Base-by-base conservation (phyloP, 2,329 filamentous ascomycete genomes). In the Harringtonia aguacate region DNA sequence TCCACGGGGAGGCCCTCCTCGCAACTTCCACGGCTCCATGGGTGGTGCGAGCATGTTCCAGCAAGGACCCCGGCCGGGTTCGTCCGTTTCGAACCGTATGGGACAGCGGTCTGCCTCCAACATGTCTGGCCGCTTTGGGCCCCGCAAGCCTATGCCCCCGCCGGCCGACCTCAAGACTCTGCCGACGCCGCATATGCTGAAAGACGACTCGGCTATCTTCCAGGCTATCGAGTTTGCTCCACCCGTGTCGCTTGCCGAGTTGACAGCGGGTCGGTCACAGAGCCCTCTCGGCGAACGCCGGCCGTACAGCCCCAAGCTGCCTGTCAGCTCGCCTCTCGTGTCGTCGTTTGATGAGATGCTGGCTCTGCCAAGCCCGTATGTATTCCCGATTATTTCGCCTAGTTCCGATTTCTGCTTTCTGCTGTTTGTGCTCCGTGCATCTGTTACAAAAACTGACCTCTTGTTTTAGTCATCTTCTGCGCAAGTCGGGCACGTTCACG, bases 341-440 rank as follows among this genome's bases (percentile, higher is more conserved):
- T 86, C 83, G 47, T 74, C 88, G 6, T 95, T 88, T 61, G 90
- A 97, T 45, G 90, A 97, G 47, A 79, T 97, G 49, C 65, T 82
- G 13, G 73, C 75, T 9, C 79, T 98, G 50, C 92, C 92, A 31
- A 95, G 88, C 73, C 88, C 92, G 78, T 90, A 79, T 84, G 85
- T 84, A 15, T 30, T 28, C 14, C 22, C 14, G 8, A 24, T n/a
- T n/a, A n/a, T n/a, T n/a, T n/a, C 21, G 8, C 18, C 13, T 4
- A 18, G 30, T 5, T n/a, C n/a, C n/a, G n/a, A n/a, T n/a, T n/a
- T n/a, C n/a, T n/a, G n/a, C n/a, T n/a, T n/a, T n/a, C n/a, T n/a
- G n/a, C n/a, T n/a, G n/a, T n/a, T n/a, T n/a, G n/a, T n/a, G n/a
- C n/a, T n/a, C n/a, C n/a, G n/a, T n/a, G n/a, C n/a, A n/a, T n/a